Conservation (phyloP, 2,329 filamentous ascomycete species). For the Fusarium odoratissimum region DNA sequence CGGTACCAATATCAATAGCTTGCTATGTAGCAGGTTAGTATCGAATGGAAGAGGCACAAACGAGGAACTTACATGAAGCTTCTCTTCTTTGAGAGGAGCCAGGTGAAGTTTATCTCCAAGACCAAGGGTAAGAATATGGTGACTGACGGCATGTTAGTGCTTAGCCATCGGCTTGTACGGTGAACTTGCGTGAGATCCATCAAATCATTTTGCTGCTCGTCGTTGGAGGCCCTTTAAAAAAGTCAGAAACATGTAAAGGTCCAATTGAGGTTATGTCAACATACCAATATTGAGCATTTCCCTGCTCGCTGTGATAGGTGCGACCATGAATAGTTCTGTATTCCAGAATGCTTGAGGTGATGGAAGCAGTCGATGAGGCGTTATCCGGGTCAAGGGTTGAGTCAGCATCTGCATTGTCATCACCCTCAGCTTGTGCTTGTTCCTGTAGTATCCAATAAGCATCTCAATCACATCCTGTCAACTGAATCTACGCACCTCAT, state of each 20-base stretch:
- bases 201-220: slow-evolving; percentile 35
- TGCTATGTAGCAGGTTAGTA: slow-evolving; percentile 22
- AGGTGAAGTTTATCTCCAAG: slow-evolving; percentile 38
- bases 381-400: slow-evolving; percentile 13
- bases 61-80: slow-evolving; percentile 25
- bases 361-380: slow-evolving; percentile 33
- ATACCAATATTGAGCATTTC: slow-evolving; percentile 44
- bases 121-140: slow-evolving; percentile 39
- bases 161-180: accelerated
- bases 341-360: slow-evolving; percentile 37
- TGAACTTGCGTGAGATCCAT: slow-evolving; percentile 37
- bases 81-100: slow-evolving; percentile 38
- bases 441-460: not conserved
- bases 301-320: slow-evolving; percentile 40
- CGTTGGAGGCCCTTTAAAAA: slow-evolving; percentile 36
- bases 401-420: not conserved
- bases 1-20: slow-evolving; percentile 64
- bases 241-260: not conserved
- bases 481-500: slow-evolving; percentile 14
- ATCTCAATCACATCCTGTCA: not conserved
- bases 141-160: slow-evolving; percentile 2
- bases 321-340: slow-evolving; percentile 40
- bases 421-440: not conserved
- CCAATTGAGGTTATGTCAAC: accelerated
- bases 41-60: accelerated